Conservation (phyloP, 306 rosid species). For the Prunus mira region DNA sequence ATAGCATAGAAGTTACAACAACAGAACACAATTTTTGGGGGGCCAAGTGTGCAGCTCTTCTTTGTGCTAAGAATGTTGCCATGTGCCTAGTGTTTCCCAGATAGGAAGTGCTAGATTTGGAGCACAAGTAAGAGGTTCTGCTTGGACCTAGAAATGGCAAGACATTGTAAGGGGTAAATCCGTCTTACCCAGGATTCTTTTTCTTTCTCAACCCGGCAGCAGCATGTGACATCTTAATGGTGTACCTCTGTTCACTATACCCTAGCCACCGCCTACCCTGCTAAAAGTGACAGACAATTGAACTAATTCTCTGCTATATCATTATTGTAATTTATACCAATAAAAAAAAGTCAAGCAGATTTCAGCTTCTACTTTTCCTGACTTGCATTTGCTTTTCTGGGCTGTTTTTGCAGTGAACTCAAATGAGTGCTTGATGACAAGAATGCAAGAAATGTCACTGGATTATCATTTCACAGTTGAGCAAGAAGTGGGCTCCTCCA, state of each 20-base stretch:
- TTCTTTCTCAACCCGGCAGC: constrained; percentile 27
- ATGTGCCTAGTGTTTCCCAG: not conserved
- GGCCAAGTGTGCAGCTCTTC: too few species aligned
- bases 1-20: too few species aligned
- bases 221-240: constrained; percentile 60
- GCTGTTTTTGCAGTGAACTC: constrained; percentile 57
- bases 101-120: not conserved
- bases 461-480: constrained; percentile 93
- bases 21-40: too few species aligned
- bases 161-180: constrained; percentile 9
- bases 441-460: constrained; percentile 96
- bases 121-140: not conserved
- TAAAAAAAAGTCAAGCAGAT: not conserved
- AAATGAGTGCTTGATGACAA: constrained; percentile 80
- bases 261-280: constrained; percentile 41
- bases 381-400: not conserved
- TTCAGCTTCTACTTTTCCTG: constrained; percentile 1
- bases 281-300: constrained; percentile 33
- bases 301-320: constrained; percentile 28
- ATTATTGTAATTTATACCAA: not conserved
- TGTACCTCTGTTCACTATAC: not conserved
- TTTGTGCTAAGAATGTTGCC: not conserved
- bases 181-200: constrained; percentile 4
- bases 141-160: not conserved
- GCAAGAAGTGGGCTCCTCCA: constrained; percentile 89